Conservation (phyloP, 31 red algal genomes). For the Bonnemaisonia californica region DNA sequence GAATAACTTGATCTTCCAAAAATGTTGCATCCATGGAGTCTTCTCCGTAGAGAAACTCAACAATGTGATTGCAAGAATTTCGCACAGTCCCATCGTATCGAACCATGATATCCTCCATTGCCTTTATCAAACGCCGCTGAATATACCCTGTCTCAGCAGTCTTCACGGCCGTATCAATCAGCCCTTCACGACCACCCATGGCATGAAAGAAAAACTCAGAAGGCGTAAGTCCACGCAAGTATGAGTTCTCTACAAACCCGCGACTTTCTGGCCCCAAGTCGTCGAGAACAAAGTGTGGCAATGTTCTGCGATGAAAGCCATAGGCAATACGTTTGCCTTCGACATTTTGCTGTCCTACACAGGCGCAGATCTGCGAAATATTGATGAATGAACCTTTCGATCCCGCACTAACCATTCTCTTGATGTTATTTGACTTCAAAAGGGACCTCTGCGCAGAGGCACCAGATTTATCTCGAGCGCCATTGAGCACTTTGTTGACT, state of each 20-base stretch:
- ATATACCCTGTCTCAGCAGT: slow-evolving; percentile 99
- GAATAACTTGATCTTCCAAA: slow-evolving; percentile 84
- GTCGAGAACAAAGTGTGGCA: slow-evolving; percentile 95
- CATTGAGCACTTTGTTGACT: slow-evolving; percentile 92
- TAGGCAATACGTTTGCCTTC: slow-evolving; percentile 97
- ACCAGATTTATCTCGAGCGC: slow-evolving; percentile 90
- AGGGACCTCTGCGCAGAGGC: slow-evolving; percentile 84
- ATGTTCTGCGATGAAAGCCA: slow-evolving; percentile 87
- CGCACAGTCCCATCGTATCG: slow-evolving; percentile 96
- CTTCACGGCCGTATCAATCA: slow-evolving; percentile 99
- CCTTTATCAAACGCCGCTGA: slow-evolving; percentile 94
- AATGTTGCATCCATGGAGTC: slow-evolving; percentile 91
- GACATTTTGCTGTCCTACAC: slow-evolving; percentile 98
- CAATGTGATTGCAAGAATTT: slow-evolving; percentile 82
- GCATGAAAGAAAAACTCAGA: slow-evolving; percentile 99
- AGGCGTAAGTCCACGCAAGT: slow-evolving; percentile 86
- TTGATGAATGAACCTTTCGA: slow-evolving; percentile 98
- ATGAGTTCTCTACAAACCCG: slow-evolving; percentile 98
- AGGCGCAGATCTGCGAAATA: slow-evolving; percentile 98
- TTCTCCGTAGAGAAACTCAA: slow-evolving; percentile 99
- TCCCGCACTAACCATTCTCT: slow-evolving; percentile 94
- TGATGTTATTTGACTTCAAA: slow-evolving; percentile 92
- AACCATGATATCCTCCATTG: slow-evolving; percentile 98
- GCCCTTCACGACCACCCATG: slow-evolving; percentile 97
- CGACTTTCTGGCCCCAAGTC: slow-evolving; percentile 91